phyloP scores from a whole-genome alignment of 495 filamentous ascomycete genomes.

The Tuber aestivum region DNA sequence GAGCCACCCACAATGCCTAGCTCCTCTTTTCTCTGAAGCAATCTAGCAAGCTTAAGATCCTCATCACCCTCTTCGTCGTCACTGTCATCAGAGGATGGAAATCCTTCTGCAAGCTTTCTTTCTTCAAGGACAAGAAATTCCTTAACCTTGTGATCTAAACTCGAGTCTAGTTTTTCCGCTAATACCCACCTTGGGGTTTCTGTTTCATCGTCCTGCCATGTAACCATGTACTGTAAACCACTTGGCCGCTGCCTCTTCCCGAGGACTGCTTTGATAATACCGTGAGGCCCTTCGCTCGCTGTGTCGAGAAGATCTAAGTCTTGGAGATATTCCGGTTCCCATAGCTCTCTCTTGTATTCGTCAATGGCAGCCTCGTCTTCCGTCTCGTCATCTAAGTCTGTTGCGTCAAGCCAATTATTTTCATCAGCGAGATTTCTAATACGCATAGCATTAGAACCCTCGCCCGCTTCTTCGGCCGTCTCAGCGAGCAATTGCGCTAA shows the following conservation, averaged over 20 bases:
- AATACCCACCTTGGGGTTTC: constrained; percentile 53
- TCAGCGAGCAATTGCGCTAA: constrained; percentile 28
- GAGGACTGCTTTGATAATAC: constrained; percentile 45
- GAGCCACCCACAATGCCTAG: constrained; percentile 49
- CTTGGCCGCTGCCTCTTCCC: constrained; percentile 45
- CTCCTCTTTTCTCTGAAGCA: constrained; percentile 62
- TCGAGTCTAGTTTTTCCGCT: constrained; percentile 39
- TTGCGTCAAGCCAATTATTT: constrained; percentile 38
- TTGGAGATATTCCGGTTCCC: constrained; percentile 45
- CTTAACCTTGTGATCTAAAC: constrained; percentile 44
- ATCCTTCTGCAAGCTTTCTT: constrained; percentile 3
- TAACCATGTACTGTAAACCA: constrained; percentile 52
- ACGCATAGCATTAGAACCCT: neutral
- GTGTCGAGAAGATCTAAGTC: constrained; percentile 51
- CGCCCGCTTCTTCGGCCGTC: constrained; percentile 9
- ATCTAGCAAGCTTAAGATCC: constrained; percentile 57
- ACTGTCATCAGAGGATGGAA: constrained; percentile 6
- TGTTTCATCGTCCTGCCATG: constrained; percentile 45
- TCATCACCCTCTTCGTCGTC: constrained; percentile 39
- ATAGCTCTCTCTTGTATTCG: constrained; percentile 37
- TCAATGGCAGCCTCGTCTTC: constrained; percentile 34
- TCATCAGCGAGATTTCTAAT: constrained; percentile 50
- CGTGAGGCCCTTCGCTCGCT: constrained; percentile 38
- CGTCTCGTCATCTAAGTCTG: constrained; percentile 24
- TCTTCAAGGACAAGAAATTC: constrained; percentile 25